Evolutionary conservation across 441 rosid genomes (phyloP).

Genomic region (Arabidopsis hybrid): DNA sequence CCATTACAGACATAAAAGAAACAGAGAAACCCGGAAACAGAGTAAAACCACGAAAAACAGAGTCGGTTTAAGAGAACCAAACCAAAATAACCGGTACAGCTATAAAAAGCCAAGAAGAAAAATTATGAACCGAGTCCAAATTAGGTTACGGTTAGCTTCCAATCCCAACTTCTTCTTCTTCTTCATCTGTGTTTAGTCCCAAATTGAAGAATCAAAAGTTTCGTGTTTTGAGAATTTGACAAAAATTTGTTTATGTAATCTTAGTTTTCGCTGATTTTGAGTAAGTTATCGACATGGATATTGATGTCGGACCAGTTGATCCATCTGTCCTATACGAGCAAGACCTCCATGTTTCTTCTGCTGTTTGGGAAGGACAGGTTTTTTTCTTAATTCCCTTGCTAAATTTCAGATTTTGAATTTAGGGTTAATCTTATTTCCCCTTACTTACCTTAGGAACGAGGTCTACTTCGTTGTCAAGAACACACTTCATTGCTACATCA

Average conservation of each 20-base stretch:
- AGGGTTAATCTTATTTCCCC: neutral
- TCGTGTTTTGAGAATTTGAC: no score
- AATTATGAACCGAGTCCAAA: neutral
- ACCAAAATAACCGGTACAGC: neutral
- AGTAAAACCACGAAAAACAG: no score
- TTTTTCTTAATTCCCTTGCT: neutral
- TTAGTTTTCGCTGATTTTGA: neutral
- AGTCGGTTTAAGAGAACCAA: neutral
- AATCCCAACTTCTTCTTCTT: no score
- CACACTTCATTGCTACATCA: conserved; percentile 50
- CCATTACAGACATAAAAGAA: no score
- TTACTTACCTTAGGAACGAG: conserved; percentile 35
- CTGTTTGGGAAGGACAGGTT: conserved; percentile 52
- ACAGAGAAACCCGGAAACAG: no score
- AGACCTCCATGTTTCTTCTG: conserved; percentile 48
- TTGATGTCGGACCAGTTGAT: conserved; percentile 50
- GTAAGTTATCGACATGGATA: conserved; percentile 37
- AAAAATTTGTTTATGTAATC: neutral
- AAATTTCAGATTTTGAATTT: conserved; percentile 8
- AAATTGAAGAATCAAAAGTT: neutral
- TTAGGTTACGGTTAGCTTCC: neutral
- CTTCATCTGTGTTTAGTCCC: neutral
- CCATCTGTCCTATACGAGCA: conserved; percentile 46
- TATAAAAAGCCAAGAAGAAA: neutral
- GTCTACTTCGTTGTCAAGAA: conserved; percentile 48